Conservation (phyloP, 148 eudicot genomes). For the Chenopodium album region DNA sequence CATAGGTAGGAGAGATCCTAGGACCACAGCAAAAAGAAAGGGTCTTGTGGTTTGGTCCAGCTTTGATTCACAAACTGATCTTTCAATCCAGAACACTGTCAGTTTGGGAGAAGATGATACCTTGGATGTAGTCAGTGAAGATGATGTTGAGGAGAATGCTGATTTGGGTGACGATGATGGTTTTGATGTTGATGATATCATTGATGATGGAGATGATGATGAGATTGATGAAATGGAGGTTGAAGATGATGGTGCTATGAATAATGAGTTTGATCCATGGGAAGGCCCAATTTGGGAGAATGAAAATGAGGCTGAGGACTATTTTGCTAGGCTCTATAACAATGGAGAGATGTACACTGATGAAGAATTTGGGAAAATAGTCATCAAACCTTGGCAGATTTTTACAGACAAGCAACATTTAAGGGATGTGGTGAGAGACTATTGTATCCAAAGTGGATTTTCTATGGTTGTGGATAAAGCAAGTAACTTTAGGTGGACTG, state of each 20-base stretch:
- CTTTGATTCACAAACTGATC: too few relatives aligned
- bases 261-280: neutral
- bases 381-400: neutral
- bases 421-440: conserved; percentile 7
- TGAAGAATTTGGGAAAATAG: neutral
- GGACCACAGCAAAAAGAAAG: too few relatives aligned
- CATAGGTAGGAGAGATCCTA: too few relatives aligned
- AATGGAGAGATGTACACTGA: neutral
- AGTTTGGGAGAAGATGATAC: too few relatives aligned
- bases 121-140: too few relatives aligned
- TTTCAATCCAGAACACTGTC: too few relatives aligned
- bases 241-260: too few relatives aligned
- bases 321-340: neutral
- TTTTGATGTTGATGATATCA: too few relatives aligned
- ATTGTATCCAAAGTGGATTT: neutral
- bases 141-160: neutral
- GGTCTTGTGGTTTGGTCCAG: too few relatives aligned
- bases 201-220: too few relatives aligned
- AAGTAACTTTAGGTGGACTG: too few relatives aligned
- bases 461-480: neutral
- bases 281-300: neutral
- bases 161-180: neutral
- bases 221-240: neutral
- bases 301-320: neutral
- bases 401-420: conserved; percentile 1